Evolutionary conservation across 768 basidiomycete species (phyloP).

Genomic region (Hypsizygus marmoreus): DNA sequence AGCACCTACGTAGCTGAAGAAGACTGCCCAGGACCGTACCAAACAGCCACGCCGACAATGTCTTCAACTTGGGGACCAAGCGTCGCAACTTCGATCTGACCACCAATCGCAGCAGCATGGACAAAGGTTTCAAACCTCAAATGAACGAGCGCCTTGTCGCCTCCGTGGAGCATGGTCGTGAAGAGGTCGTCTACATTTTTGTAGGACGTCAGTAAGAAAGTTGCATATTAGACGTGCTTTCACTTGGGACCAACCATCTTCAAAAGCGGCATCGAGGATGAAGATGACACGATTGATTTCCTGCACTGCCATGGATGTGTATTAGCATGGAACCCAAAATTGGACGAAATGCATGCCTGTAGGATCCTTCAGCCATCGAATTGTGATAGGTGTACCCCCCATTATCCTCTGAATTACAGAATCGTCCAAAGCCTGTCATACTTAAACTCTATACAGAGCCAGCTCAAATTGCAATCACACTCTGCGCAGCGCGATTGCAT

Average conservation of each 20-base stretch:
- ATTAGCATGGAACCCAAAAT: too few species aligned
- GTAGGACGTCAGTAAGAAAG: not conserved
- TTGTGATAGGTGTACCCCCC: too few species aligned
- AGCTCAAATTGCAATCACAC: too few species aligned
- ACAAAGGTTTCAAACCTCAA: conserved; percentile 21
- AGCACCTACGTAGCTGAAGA: conserved; percentile 23
- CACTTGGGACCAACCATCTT: not conserved
- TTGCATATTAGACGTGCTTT: not conserved
- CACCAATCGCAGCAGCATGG: conserved; percentile 24
- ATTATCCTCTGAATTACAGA: too few species aligned
- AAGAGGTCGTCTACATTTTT: conserved; percentile 9
- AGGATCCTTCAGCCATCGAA: too few species aligned
- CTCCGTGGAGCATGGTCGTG: conserved; percentile 18
- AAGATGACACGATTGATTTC: not conserved
- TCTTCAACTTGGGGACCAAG: conserved; percentile 20
- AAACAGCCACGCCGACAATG: conserved; percentile 31
- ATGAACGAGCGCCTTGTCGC: conserved; percentile 18
- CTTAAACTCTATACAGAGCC: too few species aligned
- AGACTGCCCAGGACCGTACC: conserved; percentile 31
- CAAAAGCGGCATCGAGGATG: not conserved
- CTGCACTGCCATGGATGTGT: not conserved
- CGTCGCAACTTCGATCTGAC: conserved; percentile 27
- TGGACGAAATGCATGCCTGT: too few species aligned
- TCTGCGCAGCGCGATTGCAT: too few species aligned
- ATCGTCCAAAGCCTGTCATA: too few species aligned